A percentile compares a stretch with the other conserved stretches of the same genome.
phyloP scores from a whole-genome alignment of 495 filamentous ascomycete species.

The Xylaria intraflava region DNA sequence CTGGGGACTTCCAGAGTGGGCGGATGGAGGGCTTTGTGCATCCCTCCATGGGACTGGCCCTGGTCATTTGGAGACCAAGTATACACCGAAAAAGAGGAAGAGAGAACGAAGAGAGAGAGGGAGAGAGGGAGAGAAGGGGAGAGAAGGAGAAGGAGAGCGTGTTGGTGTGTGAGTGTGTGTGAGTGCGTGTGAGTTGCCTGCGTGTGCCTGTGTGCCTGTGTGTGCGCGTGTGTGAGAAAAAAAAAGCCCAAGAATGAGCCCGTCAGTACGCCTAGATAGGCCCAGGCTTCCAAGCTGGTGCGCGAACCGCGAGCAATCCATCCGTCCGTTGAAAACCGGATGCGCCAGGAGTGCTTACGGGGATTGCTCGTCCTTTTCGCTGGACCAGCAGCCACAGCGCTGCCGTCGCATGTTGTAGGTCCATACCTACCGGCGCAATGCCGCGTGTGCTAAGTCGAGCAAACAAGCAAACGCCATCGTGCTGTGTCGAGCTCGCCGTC shows the following conservation, averaged over 20 bases:
- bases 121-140: neutral
- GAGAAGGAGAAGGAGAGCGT: slow-evolving; percentile 10
- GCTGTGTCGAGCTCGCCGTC: neutral
- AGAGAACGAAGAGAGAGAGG: neutral
- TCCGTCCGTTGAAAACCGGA: neutral
- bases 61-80: slow-evolving; percentile 12
- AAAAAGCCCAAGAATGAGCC: slow-evolving; percentile 1
- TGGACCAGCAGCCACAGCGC: neutral
- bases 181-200: too few species aligned
- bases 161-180: too few species aligned
- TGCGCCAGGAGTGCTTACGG: slow-evolving; percentile 4
- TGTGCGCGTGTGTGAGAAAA: too few species aligned
- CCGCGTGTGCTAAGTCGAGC: neutral
- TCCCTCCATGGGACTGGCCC: slow-evolving; percentile 21
- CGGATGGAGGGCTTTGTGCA: slow-evolving; percentile 23
- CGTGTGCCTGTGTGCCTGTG: too few species aligned
- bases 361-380: neutral
- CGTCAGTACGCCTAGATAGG: slow-evolving; percentile 2
- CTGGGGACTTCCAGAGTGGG: slow-evolving; percentile 15
- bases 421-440: slow-evolving; percentile 2
- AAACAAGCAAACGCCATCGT: neutral
- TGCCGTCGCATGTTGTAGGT: neutral
- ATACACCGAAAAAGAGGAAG: slow-evolving; percentile 23
- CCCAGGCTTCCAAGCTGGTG: slow-evolving; percentile 9
- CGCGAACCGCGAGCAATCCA: slow-evolving; percentile 1